Percentiles rank a stretch among this genome's conserved stretches.
Evolutionary conservation across 257 asterid genomes (phyloP).

Genomic region (Solanum chaucha): DNA sequence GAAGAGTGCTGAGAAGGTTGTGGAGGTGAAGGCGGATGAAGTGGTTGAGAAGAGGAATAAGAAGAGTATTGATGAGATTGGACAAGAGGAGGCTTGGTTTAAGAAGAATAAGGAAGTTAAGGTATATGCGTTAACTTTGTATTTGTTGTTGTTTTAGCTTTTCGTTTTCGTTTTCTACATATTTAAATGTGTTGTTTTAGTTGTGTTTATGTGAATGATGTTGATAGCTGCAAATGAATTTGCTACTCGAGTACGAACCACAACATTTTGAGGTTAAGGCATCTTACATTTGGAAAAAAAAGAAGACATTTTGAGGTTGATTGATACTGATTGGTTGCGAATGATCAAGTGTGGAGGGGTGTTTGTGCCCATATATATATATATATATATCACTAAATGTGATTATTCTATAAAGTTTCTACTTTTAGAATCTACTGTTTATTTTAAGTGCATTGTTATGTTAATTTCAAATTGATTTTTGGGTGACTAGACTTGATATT

Average conservation of each 20-base stretch:
- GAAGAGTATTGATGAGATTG: conserved; percentile 72
- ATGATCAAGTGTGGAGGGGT: not conserved
- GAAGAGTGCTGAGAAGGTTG: conserved; percentile 10
- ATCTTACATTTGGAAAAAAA: not conserved
- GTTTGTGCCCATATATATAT: not conserved
- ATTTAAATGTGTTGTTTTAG: not conserved
- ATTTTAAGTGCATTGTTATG: not conserved
- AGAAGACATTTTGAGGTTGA: not conserved
- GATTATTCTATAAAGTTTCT: not conserved
- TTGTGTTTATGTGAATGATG: not conserved
- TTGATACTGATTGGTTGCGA: not conserved
- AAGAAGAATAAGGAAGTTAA: conserved; percentile 40
- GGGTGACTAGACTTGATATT: not conserved
- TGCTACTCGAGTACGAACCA: not conserved
- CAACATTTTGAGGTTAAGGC: not conserved
- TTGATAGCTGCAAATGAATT: not conserved
- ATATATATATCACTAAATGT: not conserved
- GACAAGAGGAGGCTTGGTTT: conserved; percentile 93
- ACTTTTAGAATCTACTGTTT: not conserved
- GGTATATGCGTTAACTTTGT: conserved; percentile 27
- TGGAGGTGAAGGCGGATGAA: conserved; percentile 23
- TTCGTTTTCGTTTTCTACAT: not conserved
- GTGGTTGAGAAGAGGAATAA: conserved; percentile 16
- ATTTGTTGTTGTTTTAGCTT: not conserved
- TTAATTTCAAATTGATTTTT: not conserved